phyloP scores from a whole-genome alignment of 805 yeast genomes.

The Yarrowia yakushimensis region DNA sequence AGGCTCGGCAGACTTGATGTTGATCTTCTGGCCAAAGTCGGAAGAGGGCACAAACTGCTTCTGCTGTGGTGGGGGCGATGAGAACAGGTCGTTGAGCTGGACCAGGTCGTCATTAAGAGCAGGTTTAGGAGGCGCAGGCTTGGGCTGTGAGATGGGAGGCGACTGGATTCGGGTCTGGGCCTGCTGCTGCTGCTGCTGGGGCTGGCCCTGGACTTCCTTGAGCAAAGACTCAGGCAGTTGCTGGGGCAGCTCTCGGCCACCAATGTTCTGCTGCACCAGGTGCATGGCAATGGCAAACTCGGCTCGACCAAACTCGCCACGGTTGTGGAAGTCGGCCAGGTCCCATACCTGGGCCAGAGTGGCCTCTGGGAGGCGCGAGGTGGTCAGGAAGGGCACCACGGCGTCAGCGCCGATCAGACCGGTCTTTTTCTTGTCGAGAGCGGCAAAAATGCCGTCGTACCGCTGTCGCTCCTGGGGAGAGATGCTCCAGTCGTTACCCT shows the following conservation, averaged over 20 bases:
- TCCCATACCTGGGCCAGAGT: slow-evolving; percentile 92
- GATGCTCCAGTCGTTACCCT: slow-evolving; percentile 57
- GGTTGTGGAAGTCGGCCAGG: slow-evolving; percentile 80
- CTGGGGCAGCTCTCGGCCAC: slow-evolving; percentile 75
- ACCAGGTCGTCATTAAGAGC: slow-evolving; percentile 35
- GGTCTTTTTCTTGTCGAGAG: slow-evolving; percentile 60
- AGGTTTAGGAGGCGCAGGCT: slow-evolving; percentile 27
- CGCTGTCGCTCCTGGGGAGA: slow-evolving; percentile 67
- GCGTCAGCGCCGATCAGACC: slow-evolving; percentile 72
- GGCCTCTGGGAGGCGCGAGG: slow-evolving; percentile 81
- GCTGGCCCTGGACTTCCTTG: slow-evolving; percentile 26
- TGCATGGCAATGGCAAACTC: slow-evolving; percentile 95
- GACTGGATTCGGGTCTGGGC: neutral
- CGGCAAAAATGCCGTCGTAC: slow-evolving; percentile 74
- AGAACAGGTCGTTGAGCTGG: slow-evolving; percentile 54
- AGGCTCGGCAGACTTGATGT: slow-evolving; percentile 20
- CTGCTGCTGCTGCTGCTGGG: slow-evolving; percentile 23
- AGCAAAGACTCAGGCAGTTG: slow-evolving; percentile 66
- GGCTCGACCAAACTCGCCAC: slow-evolving; percentile 71
- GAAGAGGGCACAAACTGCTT: slow-evolving; percentile 73
- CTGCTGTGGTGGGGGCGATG: slow-evolving; percentile 39
- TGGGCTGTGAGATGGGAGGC: slow-evolving; percentile 17
- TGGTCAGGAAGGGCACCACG: slow-evolving; percentile 83
- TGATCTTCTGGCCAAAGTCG: slow-evolving; percentile 63
- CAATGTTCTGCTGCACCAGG: slow-evolving; percentile 76